phyloP scores from a whole-genome alignment of 208 protist species.

The Wallacemonas collosoma region DNA sequence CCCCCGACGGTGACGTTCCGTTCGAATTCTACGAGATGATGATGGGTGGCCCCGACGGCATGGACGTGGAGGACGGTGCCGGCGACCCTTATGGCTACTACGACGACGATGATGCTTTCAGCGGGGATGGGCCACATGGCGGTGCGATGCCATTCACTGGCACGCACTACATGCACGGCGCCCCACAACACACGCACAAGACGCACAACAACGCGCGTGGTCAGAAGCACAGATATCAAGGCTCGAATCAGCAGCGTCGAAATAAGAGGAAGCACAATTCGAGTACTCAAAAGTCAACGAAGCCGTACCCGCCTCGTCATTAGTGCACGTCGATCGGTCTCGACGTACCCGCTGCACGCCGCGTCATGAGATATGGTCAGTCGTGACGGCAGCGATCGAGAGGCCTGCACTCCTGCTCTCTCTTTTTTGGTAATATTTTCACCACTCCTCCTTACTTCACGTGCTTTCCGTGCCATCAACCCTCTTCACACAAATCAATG shows the following conservation, averaged over 20 bases:
- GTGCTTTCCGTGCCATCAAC: no score
- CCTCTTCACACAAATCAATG: no score
- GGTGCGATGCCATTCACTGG: conserved; percentile 60
- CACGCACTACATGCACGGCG: conserved; percentile 61
- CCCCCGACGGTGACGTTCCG: conserved; percentile 52
- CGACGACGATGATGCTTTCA: conserved; percentile 29
- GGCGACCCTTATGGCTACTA: conserved; percentile 64
- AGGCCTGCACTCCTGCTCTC: no score
- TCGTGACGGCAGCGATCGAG: no score
- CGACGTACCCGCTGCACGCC: no score
- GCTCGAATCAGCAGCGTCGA: not conserved
- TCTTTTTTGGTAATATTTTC: no score
- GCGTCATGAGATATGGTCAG: no score
- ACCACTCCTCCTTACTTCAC: no score
- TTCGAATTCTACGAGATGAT: conserved; percentile 54
- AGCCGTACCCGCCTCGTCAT: not conserved
- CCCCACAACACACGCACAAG: conserved; percentile 15
- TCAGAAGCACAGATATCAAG: not conserved
- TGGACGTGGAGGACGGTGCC: conserved; percentile 36
- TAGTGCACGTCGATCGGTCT: no score
- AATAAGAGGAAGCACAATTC: conserved; percentile 1
- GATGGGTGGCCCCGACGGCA: conserved; percentile 23
- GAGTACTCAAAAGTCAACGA: not conserved
- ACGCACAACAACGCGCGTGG: not conserved
- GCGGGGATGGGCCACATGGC: conserved; percentile 33